These are phyloP conservation scores for Panicum virgatum DNA, from an alignment of 202 grass and related monocot species.

Conservation along the genomic window DNA sequence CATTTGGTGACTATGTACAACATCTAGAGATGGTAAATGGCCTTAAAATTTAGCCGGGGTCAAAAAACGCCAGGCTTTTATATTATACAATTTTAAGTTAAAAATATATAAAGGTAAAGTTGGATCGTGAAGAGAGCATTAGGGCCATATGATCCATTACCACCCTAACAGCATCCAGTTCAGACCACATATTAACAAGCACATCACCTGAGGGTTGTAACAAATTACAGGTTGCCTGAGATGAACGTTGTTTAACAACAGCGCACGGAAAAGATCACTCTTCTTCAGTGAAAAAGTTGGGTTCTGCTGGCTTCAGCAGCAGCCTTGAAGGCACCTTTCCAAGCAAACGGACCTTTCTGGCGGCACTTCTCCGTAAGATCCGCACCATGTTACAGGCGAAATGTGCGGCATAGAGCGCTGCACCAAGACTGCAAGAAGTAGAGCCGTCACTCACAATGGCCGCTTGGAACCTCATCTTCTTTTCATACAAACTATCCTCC, in stretches of 20 bases:
- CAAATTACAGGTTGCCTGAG: too few species aligned
- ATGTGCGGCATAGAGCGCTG: slow-evolving; percentile 68
- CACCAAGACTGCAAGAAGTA: slow-evolving; percentile 60
- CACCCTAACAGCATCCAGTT: slow-evolving; percentile 6
- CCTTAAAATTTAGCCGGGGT: too few species aligned
- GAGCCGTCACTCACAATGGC: slow-evolving; percentile 55
- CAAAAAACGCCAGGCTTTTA: too few species aligned
- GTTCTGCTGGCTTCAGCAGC: slow-evolving; percentile 63
- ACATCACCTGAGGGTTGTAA: too few species aligned
- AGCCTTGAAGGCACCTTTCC: slow-evolving; percentile 55
- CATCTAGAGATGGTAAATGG: too few species aligned
- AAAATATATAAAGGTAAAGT: too few species aligned
- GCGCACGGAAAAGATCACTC: background rate
- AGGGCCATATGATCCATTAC: too few species aligned
- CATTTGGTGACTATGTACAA: slow-evolving; percentile 28
- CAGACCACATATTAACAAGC: background rate
- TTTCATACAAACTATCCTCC: slow-evolving; percentile 65
- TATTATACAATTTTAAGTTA: too few species aligned
- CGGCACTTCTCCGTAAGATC: slow-evolving; percentile 51
- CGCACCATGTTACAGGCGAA: slow-evolving; percentile 73
- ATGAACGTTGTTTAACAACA: background rate
- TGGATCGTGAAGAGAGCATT: too few species aligned
- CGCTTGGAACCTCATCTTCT: slow-evolving; percentile 66
- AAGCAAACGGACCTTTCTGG: slow-evolving; percentile 50
- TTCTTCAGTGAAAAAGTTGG: slow-evolving; percentile 58